Conservation (phyloP, 495 filamentous ascomycete species). For the Neurospora sp. region DNA sequence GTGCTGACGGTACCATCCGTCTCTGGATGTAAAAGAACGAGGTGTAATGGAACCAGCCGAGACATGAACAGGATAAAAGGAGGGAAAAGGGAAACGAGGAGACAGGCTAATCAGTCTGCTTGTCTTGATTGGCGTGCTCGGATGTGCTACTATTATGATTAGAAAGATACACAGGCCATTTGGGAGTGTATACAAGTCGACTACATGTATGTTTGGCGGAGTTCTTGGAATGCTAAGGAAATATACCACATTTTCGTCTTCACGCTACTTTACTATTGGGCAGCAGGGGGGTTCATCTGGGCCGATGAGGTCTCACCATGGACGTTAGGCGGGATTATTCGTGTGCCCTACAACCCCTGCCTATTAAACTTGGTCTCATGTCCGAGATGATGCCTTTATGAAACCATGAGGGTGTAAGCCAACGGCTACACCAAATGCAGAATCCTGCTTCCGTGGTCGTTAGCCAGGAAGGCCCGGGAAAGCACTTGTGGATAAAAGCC, state of each 20-base stretch:
- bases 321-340: neutral
- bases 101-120: neutral
- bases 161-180: neutral
- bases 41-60: neutral
- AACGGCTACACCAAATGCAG: neutral
- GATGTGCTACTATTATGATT: neutral
- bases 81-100: neutral
- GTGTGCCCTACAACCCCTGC: neutral
- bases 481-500: neutral
- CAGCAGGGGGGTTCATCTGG: neutral
- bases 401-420: neutral
- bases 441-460: neutral
- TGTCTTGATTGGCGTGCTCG: neutral
- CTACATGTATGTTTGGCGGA: neutral
- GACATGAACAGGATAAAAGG: neutral
- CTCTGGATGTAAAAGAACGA: slow-evolving; percentile 31
- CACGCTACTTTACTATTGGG: neutral
- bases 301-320: neutral
- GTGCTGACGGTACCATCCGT: slow-evolving; percentile 72
- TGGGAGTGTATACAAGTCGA: neutral
- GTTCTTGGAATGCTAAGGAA: neutral
- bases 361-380: neutral
- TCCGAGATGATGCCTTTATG: neutral
- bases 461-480: neutral
- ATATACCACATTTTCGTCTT: neutral